These are phyloP conservation scores for Torrubiella hemipterigena DNA, from an alignment of 2,329 filamentous ascomycete species.

Conservation along the genomic window DNA sequence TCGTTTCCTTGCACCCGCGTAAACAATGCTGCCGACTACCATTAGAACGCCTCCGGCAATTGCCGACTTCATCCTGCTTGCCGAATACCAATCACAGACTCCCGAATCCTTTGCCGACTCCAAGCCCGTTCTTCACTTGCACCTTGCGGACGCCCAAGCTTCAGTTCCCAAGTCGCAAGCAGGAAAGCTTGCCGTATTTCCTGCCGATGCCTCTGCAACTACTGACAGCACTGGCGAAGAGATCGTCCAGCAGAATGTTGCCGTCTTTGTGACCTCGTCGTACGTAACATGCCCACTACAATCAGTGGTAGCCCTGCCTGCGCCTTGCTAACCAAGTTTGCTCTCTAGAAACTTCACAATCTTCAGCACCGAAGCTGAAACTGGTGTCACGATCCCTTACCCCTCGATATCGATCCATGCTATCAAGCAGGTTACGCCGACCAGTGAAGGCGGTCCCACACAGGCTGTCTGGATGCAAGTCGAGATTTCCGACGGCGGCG, in stretches of 20 bases:
- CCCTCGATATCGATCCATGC: slow-evolving; percentile 65
- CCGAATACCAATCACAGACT: slow-evolving; percentile 60
- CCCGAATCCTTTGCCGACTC: slow-evolving; percentile 60
- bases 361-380: slow-evolving; percentile 44
- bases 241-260: slow-evolving; percentile 33
- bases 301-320: background rate
- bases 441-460: slow-evolving; percentile 22
- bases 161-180: slow-evolving; percentile 43
- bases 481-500: slow-evolving; percentile 46
- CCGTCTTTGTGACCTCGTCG: slow-evolving; percentile 49
- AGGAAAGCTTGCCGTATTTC: slow-evolving; percentile 41
- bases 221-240: slow-evolving; percentile 21
- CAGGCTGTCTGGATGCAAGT: slow-evolving; percentile 56
- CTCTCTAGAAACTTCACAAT: slow-evolving; percentile 42
- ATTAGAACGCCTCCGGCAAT: slow-evolving; percentile 44
- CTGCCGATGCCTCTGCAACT: slow-evolving; percentile 22
- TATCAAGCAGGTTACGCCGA: slow-evolving; percentile 43
- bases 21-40: slow-evolving; percentile 34
- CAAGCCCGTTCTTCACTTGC: slow-evolving; percentile 59
- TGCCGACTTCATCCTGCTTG: slow-evolving; percentile 50
- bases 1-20: too few relatives aligned
- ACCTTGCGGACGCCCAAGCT: slow-evolving; percentile 43
- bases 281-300: slow-evolving; percentile 14
- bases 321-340: slow-evolving; percentile 3
- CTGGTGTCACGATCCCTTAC: slow-evolving; percentile 60